Conservation (phyloP, 805 yeast species). For the Candida vaughaniae region DNA sequence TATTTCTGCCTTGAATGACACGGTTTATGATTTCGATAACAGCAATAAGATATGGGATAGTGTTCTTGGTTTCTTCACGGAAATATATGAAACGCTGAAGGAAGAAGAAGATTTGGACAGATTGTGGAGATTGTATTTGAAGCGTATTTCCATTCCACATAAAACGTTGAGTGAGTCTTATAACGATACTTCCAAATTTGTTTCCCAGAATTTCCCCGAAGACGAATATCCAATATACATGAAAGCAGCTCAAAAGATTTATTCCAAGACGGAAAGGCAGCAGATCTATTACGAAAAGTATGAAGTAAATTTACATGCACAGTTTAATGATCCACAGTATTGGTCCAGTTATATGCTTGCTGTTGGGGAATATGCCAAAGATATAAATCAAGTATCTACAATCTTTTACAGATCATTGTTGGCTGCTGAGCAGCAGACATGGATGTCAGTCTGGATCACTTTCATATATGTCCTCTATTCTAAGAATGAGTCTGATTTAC, state of each 20-base stretch:
- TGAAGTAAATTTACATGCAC: slow-evolving; percentile 26
- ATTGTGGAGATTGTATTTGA: slow-evolving; percentile 22
- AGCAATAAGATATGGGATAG: slow-evolving; percentile 11
- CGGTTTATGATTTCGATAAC: slow-evolving; percentile 23
- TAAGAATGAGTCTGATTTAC: slow-evolving; percentile 7
- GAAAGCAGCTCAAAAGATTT: slow-evolving; percentile 32
- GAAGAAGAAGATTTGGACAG: slow-evolving; percentile 16
- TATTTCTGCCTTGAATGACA: slow-evolving; percentile 20
- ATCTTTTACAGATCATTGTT: slow-evolving; percentile 32
- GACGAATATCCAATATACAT: slow-evolving; percentile 33
- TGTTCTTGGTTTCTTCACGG: slow-evolving; percentile 8
- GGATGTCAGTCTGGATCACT: slow-evolving; percentile 28
- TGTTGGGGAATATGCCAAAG: slow-evolving; percentile 21
- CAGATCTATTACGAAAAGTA: slow-evolving; percentile 33
- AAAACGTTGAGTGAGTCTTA: slow-evolving; percentile 38
- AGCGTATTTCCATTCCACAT: slow-evolving; percentile 43
- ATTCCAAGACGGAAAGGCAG: slow-evolving; percentile 25
- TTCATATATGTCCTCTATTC: slow-evolving; percentile 26
- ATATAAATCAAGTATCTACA: slow-evolving; percentile 14
- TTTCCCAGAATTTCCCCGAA: slow-evolving; percentile 26
- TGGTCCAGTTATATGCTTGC: slow-evolving; percentile 36
- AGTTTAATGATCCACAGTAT: slow-evolving; percentile 14
- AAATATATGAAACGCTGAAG: slow-evolving; percentile 4
- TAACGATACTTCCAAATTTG: slow-evolving; percentile 38
- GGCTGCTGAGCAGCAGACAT: slow-evolving; percentile 8